Base-by-base conservation (phyloP, 139 green algal genomes). In the Marvania coccoides region DNA sequence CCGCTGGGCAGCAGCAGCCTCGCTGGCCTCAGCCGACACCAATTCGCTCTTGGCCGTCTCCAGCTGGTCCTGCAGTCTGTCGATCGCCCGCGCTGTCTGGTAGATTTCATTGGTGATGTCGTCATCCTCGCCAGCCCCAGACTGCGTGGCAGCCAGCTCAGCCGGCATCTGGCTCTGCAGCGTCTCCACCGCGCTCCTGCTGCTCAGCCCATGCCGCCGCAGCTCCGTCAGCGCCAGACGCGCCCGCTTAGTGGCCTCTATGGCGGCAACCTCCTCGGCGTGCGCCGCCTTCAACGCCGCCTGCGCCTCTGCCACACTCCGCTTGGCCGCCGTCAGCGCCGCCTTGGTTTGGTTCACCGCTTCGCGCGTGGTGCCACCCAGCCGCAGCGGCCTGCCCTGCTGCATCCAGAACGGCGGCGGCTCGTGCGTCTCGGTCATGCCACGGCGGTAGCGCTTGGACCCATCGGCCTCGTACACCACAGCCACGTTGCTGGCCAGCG, bases 391-490 rank as follows among this genome's bases (percentile, higher is more conserved):
- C n/a, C n/a, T n/a, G 7, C 29, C 55, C 5, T 15, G 24, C 0
- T 23, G 29, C 45, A 71, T 33, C 38, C 39, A 71, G 39, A 48
- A 4, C 5, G 47, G 47, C 38, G 23, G 31, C 30, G 33, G n/a
- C 23, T 30, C 6, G 3, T 9, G 4, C 2, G 47, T 65, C 13
- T 53, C 7, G 0, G 33, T 47, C 5, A n/a, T 28, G n/a, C 55
- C 57, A 33, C 58, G 57, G 30, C 34, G 39, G 53, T 66, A 65
- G 30, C 24, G 51, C 37, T 53, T 72, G 37, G 35, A 36, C 8
- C 74, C 74, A 47, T 81, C 37, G 6, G 4, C 15, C 4, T 55
- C 33, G 58, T 46, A 81, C 4, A 59, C 67, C 19, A 30, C 35
- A 15, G 28, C 47, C 33, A 76, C 69, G 31, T 47, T 61, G 26